Evolutionary conservation across 2,329 filamentous ascomycete genomes (phyloP).

Genomic region (Alternaria sp.): DNA sequence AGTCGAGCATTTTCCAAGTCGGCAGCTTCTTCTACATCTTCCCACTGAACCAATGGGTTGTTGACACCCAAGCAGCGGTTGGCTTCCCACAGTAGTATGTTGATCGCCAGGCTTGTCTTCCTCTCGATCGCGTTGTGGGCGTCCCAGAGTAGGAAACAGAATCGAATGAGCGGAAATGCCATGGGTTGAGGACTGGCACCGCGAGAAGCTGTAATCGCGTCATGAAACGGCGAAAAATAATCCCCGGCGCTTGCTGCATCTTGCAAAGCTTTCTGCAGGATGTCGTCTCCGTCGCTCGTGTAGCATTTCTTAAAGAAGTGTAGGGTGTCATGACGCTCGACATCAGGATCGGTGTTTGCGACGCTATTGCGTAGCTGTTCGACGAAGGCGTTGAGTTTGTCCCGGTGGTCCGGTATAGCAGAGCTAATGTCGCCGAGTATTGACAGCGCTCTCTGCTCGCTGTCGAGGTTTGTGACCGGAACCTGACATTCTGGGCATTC

Average conservation of each 20-base stretch:
- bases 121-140: background rate
- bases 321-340: background rate
- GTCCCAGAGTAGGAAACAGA: conserved; percentile 6
- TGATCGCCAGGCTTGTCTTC: background rate
- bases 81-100: background rate
- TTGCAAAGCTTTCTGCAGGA: conserved; percentile 2
- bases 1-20: background rate
- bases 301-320: conserved; percentile 6
- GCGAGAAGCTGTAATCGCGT: background rate
- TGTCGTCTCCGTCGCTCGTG: conserved; percentile 2
- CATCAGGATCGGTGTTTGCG: background rate
- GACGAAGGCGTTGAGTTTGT: conserved; percentile 1
- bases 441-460: conserved; percentile 1
- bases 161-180: background rate
- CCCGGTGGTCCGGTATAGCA: background rate
- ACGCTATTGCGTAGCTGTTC: conserved; percentile 4
- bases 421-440: conserved; percentile 1
- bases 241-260: conserved; percentile 1
- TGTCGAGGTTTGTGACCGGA: background rate
- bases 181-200: conserved; percentile 2
- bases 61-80: background rate
- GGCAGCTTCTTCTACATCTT: conserved; percentile 1
- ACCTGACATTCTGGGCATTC: conserved; percentile 5
- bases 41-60: background rate
- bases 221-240: conserved; percentile 5